Percentiles rank a stretch among this genome's conserved stretches.
Conservation (phyloP, 129 eudicot genomes). For the Flaveria bidentis region DNA sequence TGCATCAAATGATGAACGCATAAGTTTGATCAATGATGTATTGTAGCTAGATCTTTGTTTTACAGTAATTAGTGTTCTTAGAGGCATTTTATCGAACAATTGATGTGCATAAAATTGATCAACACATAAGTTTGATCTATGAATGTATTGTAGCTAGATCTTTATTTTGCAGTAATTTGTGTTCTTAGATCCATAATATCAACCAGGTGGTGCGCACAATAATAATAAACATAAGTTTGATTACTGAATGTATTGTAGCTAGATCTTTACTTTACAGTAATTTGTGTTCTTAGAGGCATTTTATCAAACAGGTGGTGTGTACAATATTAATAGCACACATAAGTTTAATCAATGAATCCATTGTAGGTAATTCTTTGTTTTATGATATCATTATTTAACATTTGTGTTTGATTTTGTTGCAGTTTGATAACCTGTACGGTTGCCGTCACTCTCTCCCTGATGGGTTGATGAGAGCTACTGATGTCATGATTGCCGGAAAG, state of each 20-base stretch:
- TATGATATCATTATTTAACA: no score
- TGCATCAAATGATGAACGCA: neutral
- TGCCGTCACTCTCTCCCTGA: conserved; percentile 99
- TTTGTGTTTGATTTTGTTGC: neutral
- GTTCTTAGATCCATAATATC: neutral
- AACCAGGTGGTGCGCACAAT: neutral
- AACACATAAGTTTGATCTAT: neutral
- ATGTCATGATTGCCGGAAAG: conserved; percentile 97
- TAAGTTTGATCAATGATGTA: no score
- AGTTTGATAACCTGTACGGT: conserved; percentile 92
- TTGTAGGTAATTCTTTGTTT: neutral
- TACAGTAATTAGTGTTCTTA: neutral
- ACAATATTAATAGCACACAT: no score
- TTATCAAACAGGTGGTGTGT: no score
- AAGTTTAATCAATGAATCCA: no score
- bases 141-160: neutral
- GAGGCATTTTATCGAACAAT: neutral
- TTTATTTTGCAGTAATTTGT: neutral
- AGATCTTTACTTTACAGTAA: no score
- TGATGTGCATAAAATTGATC: neutral
- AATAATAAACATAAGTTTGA: no score
- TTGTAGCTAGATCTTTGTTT: neutral
- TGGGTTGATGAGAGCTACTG: conserved; percentile 96
- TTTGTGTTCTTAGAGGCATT: neutral
- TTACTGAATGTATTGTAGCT: no score